Conservation (phyloP, 805 yeast genomes). For the Henningerozyma blattae region DNA sequence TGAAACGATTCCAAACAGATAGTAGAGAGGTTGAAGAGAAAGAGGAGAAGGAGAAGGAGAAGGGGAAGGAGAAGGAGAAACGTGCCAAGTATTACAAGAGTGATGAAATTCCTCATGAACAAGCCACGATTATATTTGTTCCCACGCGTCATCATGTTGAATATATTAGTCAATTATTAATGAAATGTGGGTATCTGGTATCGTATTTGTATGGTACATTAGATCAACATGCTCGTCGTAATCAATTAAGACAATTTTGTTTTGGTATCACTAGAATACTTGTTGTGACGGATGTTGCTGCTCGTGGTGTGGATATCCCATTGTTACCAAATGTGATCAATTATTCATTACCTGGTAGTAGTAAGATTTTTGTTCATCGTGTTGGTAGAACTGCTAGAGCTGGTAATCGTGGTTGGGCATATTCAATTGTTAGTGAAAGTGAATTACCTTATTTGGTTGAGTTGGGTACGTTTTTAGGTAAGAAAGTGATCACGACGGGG, state of each 20-base stretch:
- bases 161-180: slow-evolving; percentile 60
- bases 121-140: slow-evolving; percentile 85
- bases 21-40: slow-evolving; percentile 27
- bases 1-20: slow-evolving; percentile 41
- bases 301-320: slow-evolving; percentile 98
- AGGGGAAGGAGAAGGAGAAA: slow-evolving; percentile 29
- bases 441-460: slow-evolving; percentile 88
- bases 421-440: slow-evolving; percentile 69
- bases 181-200: slow-evolving; percentile 70
- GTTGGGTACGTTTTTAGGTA: slow-evolving; percentile 79
- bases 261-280: slow-evolving; percentile 73
- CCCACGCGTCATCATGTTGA: slow-evolving; percentile 98
- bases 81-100: slow-evolving; percentile 64
- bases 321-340: slow-evolving; percentile 90
- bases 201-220: slow-evolving; percentile 89
- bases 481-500: slow-evolving; percentile 58
- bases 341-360: slow-evolving; percentile 79
- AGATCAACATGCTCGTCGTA: slow-evolving; percentile 89
- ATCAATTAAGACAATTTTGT: slow-evolving; percentile 76
- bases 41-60: slow-evolving; percentile 21
- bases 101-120: slow-evolving; percentile 69
- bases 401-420: slow-evolving; percentile 97
- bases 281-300: slow-evolving; percentile 97
- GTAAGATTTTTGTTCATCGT: slow-evolving; percentile 90
- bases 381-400: slow-evolving; percentile 99